Conservation (phyloP, 2,329 filamentous ascomycete species). For the Fusarium nodosum region DNA sequence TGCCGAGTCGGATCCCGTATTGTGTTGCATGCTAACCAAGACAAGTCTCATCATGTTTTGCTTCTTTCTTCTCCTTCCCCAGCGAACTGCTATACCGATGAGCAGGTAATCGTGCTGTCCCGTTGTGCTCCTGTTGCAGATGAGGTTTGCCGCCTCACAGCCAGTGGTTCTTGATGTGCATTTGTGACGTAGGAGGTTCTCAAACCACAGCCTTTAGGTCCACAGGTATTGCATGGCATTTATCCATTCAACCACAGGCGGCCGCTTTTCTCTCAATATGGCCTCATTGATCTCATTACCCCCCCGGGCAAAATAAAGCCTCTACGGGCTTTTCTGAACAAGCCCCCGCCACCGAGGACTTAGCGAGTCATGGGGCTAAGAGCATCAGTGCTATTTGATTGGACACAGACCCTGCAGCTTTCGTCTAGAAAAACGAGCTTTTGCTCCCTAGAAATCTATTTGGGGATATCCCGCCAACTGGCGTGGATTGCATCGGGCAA, state of each 20-base stretch:
- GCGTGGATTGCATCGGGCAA: conserved; percentile 49
- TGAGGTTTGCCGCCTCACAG: conserved; percentile 31
- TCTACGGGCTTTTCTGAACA: conserved; percentile 40
- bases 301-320: conserved; percentile 34
- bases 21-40: conserved; percentile 17
- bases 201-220: conserved; percentile 24
- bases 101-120: conserved; percentile 9
- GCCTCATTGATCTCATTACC: conserved; percentile 46
- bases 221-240: conserved; percentile 19
- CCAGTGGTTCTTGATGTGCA: conserved; percentile 32
- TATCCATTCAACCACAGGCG: conserved; percentile 30
- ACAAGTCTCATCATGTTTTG: conserved; percentile 10
- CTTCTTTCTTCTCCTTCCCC: conserved; percentile 5
- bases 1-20: neutral
- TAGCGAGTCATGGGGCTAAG: conserved; percentile 50
- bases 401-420: conserved; percentile 42
- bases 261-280: conserved; percentile 44
- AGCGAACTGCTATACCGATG: conserved; percentile 1
- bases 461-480: conserved; percentile 48
- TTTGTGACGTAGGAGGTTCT: conserved; percentile 44
- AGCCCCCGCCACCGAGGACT: conserved; percentile 45
- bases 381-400: conserved; percentile 44
- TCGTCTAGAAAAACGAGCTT: conserved; percentile 51
- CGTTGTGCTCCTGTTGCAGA: conserved; percentile 27
- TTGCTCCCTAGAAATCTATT: conserved; percentile 49